Evolutionary conservation across 2,329 filamentous ascomycete species (phyloP), one percentile per base, ranked within the genome.

Genomic region (Alternaria atra): DNA sequence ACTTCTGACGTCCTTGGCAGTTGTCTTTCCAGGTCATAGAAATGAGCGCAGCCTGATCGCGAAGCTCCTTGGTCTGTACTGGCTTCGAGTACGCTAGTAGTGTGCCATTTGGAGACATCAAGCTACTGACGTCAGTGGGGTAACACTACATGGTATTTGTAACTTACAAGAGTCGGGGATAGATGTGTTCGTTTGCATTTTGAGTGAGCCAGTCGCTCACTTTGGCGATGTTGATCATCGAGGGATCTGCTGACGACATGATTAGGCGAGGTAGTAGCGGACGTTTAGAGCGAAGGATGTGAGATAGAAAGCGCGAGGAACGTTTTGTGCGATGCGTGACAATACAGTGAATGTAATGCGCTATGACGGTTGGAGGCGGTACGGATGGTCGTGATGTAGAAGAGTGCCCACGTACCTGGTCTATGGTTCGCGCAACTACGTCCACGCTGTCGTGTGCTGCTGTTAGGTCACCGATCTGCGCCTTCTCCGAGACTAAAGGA

Each of bases 71-170:
- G 68, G 83, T 82, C 63, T 84, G 78, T n/a, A 80, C 77, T 12
- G 82, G 82, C 23, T 80, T 80, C 17, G 79, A 83, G 69, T 84
- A 83, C 43, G 83, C 82, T 52, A 85, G 74, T 20, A 85, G 71
- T 2, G 82, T 84, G 63, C 82, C 83, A 66, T 84, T 84, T 23
- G 81, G 81, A 30, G 83, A 84, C 80, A 84, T 85, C 55, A 84
- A 72, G 63, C 80, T 82, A 55, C 13, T 47, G 44, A 15, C 6
- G 44, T 72, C 39, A 72, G 65, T 44, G n/a, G 35, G 25, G 15
- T 10, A 37, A 42, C 12, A 48, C 6, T 12, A 17, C 13, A 10
- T 20, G n/a, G 17, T 42, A 44, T 25, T 23, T 37, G n/a, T 9
- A 34, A 75, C 78, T 70, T 68, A 80, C 78, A 79, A 81, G 71